phyloP scores from a whole-genome alignment of 768 basidiomycete genomes.

The Boletus rufocinnamomeus region DNA sequence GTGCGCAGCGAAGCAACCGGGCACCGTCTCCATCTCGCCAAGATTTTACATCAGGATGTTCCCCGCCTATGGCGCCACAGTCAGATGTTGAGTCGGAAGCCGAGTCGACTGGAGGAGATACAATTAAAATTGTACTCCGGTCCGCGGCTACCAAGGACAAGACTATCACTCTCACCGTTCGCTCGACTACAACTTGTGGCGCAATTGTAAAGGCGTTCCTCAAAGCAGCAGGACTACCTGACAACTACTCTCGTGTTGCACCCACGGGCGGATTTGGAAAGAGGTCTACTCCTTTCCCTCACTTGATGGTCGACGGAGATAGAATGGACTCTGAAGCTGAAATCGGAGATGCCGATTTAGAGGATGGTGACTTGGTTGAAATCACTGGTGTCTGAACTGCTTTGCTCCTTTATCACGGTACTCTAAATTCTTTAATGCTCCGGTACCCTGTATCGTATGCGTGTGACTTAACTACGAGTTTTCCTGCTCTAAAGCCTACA shows the following conservation, averaged over 20 bases:
- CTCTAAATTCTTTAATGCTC: constrained; percentile 16
- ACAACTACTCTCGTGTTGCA: constrained; percentile 46
- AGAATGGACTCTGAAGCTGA: constrained; percentile 57
- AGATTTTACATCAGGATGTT: constrained; percentile 10
- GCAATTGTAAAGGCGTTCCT: constrained; percentile 76
- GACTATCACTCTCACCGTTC: constrained; percentile 65
- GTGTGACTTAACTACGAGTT: constrained; percentile 3
- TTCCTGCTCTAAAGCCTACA: not conserved
- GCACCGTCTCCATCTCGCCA: constrained; percentile 24
- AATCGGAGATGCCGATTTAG: constrained; percentile 70
- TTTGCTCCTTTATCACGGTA: constrained; percentile 9
- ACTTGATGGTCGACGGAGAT: constrained; percentile 69
- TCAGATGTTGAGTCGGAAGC: constrained; percentile 37
- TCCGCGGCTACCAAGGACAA: constrained; percentile 50
- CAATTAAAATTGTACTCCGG: constrained; percentile 66
- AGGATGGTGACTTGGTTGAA: constrained; percentile 81
- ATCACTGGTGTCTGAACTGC: constrained; percentile 55
- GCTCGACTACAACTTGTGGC: constrained; percentile 73
- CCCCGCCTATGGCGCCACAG: constrained; percentile 24
- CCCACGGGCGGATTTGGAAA: constrained; percentile 40
- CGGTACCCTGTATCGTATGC: constrained; percentile 9
- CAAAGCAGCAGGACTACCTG: constrained; percentile 62
- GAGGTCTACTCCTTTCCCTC: constrained; percentile 26
- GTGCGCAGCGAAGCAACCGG: constrained; percentile 37
- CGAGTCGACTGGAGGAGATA: constrained; percentile 44